A percentile compares a stretch with the other conserved stretches of the same genome.
phyloP scores from a whole-genome alignment of 140 eudicot species.

The Oenanthe javanica region DNA sequence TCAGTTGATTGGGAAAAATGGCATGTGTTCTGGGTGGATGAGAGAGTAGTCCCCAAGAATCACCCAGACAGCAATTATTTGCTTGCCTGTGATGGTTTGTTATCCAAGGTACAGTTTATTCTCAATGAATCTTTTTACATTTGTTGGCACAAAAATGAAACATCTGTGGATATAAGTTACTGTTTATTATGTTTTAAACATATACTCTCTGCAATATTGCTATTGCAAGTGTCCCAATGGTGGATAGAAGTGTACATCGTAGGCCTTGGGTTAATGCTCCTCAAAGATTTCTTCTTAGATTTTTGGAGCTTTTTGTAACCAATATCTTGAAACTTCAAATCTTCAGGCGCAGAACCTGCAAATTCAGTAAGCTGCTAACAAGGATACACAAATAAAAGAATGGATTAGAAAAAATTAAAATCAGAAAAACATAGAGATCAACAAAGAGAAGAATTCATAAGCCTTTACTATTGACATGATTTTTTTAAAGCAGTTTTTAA shows the following conservation, averaged over 20 bases:
- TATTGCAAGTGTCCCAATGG: background rate
- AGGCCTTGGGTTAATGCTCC: background rate
- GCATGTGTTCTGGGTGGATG: constrained; percentile 63
- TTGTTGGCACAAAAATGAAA: background rate
- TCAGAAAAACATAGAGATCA: background rate
- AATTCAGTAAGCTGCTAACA: background rate
- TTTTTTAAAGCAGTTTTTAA: background rate
- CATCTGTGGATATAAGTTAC: background rate
- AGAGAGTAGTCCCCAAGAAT: constrained; percentile 58
- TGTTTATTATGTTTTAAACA: background rate
- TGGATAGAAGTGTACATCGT: background rate
- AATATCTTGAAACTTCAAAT: background rate
- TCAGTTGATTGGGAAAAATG: constrained; percentile 61
- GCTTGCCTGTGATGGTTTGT: constrained; percentile 44
- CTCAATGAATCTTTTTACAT: background rate
- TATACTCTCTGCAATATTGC: background rate
- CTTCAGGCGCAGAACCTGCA: background rate
- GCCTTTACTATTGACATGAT: background rate
- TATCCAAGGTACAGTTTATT: constrained; percentile 39
- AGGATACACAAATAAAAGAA: background rate
- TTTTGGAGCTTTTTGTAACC: background rate
- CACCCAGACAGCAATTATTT: constrained; percentile 50
- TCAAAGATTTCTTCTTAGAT: background rate
- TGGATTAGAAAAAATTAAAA: background rate
- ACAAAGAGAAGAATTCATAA: too few relatives aligned